These are phyloP conservation scores for Amanita pseudoporphyria DNA, from an alignment of 768 basidiomycete genomes.

Conservation along the genomic window DNA sequence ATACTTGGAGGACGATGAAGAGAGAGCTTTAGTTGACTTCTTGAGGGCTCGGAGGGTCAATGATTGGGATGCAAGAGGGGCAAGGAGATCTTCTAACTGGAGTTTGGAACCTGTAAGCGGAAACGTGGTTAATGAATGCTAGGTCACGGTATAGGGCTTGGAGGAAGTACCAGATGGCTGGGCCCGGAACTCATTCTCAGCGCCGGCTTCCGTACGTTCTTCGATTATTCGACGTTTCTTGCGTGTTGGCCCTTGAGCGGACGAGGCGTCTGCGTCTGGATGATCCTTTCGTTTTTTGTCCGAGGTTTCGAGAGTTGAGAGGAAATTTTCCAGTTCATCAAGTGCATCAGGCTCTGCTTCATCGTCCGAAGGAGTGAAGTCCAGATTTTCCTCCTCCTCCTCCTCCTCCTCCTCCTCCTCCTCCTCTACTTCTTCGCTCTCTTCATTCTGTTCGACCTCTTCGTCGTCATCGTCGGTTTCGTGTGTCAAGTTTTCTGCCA, in stretches of 20 bases:
- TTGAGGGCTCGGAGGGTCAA: constrained; percentile 58
- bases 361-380: constrained; percentile 38
- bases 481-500: not conserved
- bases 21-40: constrained; percentile 58
- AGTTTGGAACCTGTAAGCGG: constrained; percentile 40
- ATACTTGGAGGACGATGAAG: constrained; percentile 37
- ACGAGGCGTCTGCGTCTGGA: constrained; percentile 23
- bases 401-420: constrained; percentile 35
- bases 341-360: constrained; percentile 50
- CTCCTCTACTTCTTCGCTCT: constrained; percentile 27
- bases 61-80: constrained; percentile 56
- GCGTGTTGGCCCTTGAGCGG: constrained; percentile 17
- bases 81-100: constrained; percentile 65
- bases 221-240: constrained; percentile 53
- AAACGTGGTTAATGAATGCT: not conserved
- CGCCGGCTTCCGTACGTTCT: constrained; percentile 71
- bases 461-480: constrained; percentile 28
- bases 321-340: constrained; percentile 61
- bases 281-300: constrained; percentile 63
- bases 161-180: constrained; percentile 33
- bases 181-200: constrained; percentile 73
- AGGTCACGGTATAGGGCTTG: not conserved
- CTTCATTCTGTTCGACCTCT: constrained; percentile 19
- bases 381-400: constrained; percentile 20
- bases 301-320: constrained; percentile 53